A percentile compares a stretch with the other conserved stretches of the same genome.
These are phyloP conservation scores for Cytospora paraplurivora DNA, from an alignment of 2,329 filamentous ascomycete species.

Conservation along the genomic window DNA sequence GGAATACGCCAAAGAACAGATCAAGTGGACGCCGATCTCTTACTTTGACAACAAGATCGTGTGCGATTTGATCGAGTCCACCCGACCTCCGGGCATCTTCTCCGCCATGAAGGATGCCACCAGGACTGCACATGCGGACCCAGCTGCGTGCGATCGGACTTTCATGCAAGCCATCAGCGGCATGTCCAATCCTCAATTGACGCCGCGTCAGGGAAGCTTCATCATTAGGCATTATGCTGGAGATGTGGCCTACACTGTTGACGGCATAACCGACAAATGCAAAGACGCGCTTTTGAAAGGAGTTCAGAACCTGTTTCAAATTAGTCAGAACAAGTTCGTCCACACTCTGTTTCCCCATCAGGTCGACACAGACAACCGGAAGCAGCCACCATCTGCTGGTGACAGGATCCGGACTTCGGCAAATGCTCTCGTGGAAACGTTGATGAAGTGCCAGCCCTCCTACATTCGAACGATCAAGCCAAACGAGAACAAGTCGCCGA, in stretches of 20 bases:
- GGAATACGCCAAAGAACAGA: conserved; percentile 93
- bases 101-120: conserved; percentile 97
- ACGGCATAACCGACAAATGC: conserved; percentile 99
- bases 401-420: conserved; percentile 95
- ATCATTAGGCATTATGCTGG: conserved; percentile 99
- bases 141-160: conserved; percentile 88
- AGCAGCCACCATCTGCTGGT: conserved; percentile 89
- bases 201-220: conserved; percentile 90
- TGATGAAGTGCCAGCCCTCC: conserved; percentile 96
- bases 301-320: conserved; percentile 80
- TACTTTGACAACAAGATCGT: conserved; percentile 99
- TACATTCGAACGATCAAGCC: conserved; percentile 99
- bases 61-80: conserved; percentile 93
- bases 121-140: conserved; percentile 96
- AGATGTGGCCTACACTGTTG: conserved; percentile 91
- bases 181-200: conserved; percentile 88
- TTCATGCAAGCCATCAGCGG: conserved; percentile 93
- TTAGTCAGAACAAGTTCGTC: conserved; percentile 82
- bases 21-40: conserved; percentile 98
- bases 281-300: conserved; percentile 97
- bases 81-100: conserved; percentile 87
- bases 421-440: conserved; percentile 88
- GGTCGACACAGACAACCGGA: conserved; percentile 93
- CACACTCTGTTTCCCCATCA: conserved; percentile 89
- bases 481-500: conserved; percentile 96